Evolutionary conservation across 345 rosid species (phyloP), one percentile per base, ranked within the genome.

Genomic region (Nephelium lappaceum): DNA sequence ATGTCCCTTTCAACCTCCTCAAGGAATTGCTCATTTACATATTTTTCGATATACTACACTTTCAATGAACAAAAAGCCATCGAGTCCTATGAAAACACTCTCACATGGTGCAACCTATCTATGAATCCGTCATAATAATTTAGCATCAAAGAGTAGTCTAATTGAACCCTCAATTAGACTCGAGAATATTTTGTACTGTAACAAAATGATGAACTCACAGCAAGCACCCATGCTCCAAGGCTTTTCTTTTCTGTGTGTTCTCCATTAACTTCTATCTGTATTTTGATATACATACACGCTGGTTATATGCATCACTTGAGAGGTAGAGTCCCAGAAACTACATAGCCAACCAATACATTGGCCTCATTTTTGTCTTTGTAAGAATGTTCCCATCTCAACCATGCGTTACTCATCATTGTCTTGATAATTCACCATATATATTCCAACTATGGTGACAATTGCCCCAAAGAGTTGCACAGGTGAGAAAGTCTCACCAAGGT

Each of bases 401-500:
- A 67, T 58, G 66, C 78, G 66, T 89, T 79, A 87, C 14, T 87
- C 77, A 69, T 31, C 55, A 77, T 73, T 77, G 69, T 78, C 85
- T 49, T 77, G 86, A 76, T 84, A 88, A 77, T 93, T 93, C 65
- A 96, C 95, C 89, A 93, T 85, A 89, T 92, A 96, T 75, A 96
- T 96, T 16, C 92, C 94, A 79, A 85, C 79, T 84, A 96, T 67
- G 53, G 98, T 93, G 77, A 91, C 86, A 39, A 81, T 43, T 38
- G 98, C 97, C 64, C 98, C 99, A 19, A 82, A 83, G 73, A 93
- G 86, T 87, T 96, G 97, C 82, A 88, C 14, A 3, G 89, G 78
- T 11, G 94, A 85, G 91, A 96, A 96, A 68, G 91, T 93, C 87
- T 96, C 98, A 27, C 90, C 85, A 11, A 93, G 97, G 84, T 90